A percentile compares a stretch with the other conserved stretches of the same genome.
These are phyloP conservation scores for Ligustrum vulgare DNA, from an alignment of 257 asterid species.

Conservation along the genomic window DNA sequence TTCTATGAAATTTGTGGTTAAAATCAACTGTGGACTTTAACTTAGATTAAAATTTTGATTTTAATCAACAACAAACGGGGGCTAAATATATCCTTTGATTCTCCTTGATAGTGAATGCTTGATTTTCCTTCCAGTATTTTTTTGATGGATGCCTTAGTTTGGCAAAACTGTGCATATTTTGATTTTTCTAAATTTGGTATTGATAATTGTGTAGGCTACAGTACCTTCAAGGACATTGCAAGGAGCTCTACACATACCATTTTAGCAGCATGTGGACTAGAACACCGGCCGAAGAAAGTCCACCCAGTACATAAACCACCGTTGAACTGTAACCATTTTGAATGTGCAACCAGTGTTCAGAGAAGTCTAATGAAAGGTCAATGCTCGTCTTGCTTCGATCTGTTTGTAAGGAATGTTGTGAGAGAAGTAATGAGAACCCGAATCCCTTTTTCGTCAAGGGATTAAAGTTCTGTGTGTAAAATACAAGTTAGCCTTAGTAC, in stretches of 20 bases:
- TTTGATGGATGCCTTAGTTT: neutral
- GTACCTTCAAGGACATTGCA: slow-evolving; percentile 55
- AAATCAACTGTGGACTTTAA: no score
- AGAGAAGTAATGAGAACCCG: slow-evolving; percentile 28
- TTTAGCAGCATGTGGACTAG: slow-evolving; percentile 53
- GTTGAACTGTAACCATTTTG: slow-evolving; percentile 34
- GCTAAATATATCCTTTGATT: neutral
- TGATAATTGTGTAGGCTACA: slow-evolving; percentile 33
- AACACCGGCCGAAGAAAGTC: slow-evolving; percentile 38
- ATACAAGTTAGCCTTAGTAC: slow-evolving; percentile 13
- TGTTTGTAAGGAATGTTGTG: slow-evolving; percentile 37
- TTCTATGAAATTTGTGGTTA: no score
- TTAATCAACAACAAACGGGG: no score
- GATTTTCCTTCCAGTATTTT: neutral
- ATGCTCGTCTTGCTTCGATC: slow-evolving; percentile 43
- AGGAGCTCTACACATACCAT: slow-evolving; percentile 60
- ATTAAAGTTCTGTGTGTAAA: slow-evolving; percentile 19
- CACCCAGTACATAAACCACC: slow-evolving; percentile 31
- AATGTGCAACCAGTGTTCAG: slow-evolving; percentile 19
- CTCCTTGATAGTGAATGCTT: neutral
- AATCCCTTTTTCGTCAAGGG: slow-evolving; percentile 18
- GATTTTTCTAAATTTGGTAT: slow-evolving; percentile 7
- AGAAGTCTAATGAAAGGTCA: slow-evolving; percentile 25
- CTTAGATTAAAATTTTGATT: no score
- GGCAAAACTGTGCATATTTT: neutral